These are phyloP conservation scores for Maudiozyma barnettii DNA, from an alignment of 805 yeast genomes.

Conservation along the genomic window DNA sequence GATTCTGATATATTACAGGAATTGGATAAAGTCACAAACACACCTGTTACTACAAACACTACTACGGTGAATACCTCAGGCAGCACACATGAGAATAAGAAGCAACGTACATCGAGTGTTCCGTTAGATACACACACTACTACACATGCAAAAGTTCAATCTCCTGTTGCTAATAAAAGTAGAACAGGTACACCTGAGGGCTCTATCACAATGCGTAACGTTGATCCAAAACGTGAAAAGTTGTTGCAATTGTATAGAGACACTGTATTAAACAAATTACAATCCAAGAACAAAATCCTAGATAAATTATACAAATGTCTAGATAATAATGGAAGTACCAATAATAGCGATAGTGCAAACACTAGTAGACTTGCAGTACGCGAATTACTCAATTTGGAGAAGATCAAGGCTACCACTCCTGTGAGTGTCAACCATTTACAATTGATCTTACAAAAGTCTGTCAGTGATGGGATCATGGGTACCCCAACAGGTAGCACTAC, in stretches of 20 bases:
- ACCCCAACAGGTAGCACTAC: conserved; percentile 14
- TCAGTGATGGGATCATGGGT: conserved; percentile 24
- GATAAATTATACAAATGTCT: conserved; percentile 14
- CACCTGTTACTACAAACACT: not conserved
- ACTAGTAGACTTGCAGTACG: conserved; percentile 4
- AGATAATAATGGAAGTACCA: conserved; percentile 1
- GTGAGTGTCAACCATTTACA: conserved; percentile 26
- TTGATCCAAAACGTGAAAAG: conserved; percentile 25
- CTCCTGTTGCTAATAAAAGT: not conserved
- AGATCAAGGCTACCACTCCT: conserved; percentile 20
- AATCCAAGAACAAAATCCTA: conserved; percentile 17
- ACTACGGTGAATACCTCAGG: not conserved
- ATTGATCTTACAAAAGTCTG: conserved; percentile 23
- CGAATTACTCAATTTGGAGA: conserved; percentile 13
- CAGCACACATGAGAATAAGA: not conserved
- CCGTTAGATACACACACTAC: not conserved
- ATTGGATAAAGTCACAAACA: not conserved
- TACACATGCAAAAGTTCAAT: not conserved
- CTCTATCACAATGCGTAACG: conserved; percentile 2
- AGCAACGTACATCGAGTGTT: not conserved
- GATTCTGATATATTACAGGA: conserved; percentile 16
- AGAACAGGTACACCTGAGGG: conserved; percentile 1
- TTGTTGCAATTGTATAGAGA: conserved; percentile 25
- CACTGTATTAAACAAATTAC: conserved; percentile 26
- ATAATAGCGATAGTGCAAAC: not conserved